Conservation (phyloP, 306 rosid species). For the Trifolium subterraneum region DNA sequence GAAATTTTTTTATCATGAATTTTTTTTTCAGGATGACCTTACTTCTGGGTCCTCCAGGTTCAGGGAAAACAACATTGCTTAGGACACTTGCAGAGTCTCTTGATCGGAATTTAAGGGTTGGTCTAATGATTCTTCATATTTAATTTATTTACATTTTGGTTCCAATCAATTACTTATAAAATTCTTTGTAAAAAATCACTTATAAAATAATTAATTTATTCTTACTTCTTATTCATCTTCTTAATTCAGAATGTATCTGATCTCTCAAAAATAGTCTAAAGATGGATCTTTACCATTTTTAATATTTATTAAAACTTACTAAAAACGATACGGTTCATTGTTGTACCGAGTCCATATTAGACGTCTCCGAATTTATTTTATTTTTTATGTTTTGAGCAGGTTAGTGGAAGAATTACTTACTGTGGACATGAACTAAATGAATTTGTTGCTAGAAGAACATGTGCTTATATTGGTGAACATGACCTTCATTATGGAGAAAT, state of each 20-base stretch:
- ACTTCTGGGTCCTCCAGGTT: constrained; percentile 80
- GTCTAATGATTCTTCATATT: constrained; percentile 15
- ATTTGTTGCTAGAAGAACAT: constrained; percentile 58
- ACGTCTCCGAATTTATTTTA: no score
- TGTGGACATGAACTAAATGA: constrained; percentile 78
- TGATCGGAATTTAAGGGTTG: constrained; percentile 66
- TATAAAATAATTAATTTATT: no score
- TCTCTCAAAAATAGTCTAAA: no score
- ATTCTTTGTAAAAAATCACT: no score
- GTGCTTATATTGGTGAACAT: constrained; percentile 55
- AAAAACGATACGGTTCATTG: no score
- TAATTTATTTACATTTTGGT: neutral
- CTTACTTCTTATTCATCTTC: no score
- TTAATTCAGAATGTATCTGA: no score
- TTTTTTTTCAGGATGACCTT: constrained; percentile 65
- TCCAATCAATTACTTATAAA: no score
- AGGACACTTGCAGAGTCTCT: constrained; percentile 74
- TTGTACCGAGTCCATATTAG: no score
- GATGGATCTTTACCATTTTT: no score
- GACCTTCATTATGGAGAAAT: constrained; percentile 70
- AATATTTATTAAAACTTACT: no score
- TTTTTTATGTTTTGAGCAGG: constrained; percentile 40
- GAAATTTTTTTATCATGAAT: neutral
- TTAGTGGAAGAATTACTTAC: constrained; percentile 67
- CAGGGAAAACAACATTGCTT: constrained; percentile 82